A percentile compares a stretch with the other conserved stretches of the same genome.
Conservation (phyloP, 2,329 filamentous ascomycete species). For the Juglanconis juglandina region DNA sequence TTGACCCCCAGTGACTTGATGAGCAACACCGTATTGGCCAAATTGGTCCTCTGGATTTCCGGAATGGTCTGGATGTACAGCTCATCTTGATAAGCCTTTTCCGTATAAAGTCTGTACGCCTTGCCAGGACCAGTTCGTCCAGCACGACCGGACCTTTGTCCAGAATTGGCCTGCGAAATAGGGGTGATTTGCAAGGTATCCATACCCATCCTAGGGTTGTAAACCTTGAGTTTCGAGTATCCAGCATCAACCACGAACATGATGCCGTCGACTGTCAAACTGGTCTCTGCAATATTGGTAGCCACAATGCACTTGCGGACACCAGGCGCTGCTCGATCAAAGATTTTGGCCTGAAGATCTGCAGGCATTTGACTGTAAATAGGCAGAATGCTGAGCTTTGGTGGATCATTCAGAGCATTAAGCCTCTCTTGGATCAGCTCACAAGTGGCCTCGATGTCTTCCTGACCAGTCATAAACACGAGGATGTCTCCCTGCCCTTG, state of each 20-base stretch:
- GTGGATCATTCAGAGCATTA: conserved; percentile 86
- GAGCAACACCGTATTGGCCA: conserved; percentile 90
- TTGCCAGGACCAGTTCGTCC: conserved; percentile 94
- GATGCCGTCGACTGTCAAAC: conserved; percentile 95
- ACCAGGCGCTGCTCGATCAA: conserved; percentile 83
- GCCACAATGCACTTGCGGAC: conserved; percentile 97
- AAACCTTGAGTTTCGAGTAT: conserved; percentile 96
- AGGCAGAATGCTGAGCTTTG: conserved; percentile 88
- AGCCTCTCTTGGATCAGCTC: conserved; percentile 86
- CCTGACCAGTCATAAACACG: conserved; percentile 98
- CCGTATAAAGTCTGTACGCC: conserved; percentile 89
- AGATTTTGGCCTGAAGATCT: conserved; percentile 95
- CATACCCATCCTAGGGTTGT: conserved; percentile 99
- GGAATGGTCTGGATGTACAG: conserved; percentile 96
- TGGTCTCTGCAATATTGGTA: conserved; percentile 97
- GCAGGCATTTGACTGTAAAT: conserved; percentile 99
- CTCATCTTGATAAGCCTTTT: conserved; percentile 92
- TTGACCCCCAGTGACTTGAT: conserved; percentile 93
- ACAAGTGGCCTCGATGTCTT: conserved; percentile 96
- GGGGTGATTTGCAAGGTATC: conserved; percentile 97
- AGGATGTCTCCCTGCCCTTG: conserved; percentile 91
- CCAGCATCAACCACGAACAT: conserved; percentile 98
- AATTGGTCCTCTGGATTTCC: conserved; percentile 94
- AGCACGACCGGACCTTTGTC: conserved; percentile 87
- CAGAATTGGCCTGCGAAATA: conserved; percentile 93